phyloP scores from a whole-genome alignment of 352 stramenopile species.

The Globisporangium megalacanthum region DNA sequence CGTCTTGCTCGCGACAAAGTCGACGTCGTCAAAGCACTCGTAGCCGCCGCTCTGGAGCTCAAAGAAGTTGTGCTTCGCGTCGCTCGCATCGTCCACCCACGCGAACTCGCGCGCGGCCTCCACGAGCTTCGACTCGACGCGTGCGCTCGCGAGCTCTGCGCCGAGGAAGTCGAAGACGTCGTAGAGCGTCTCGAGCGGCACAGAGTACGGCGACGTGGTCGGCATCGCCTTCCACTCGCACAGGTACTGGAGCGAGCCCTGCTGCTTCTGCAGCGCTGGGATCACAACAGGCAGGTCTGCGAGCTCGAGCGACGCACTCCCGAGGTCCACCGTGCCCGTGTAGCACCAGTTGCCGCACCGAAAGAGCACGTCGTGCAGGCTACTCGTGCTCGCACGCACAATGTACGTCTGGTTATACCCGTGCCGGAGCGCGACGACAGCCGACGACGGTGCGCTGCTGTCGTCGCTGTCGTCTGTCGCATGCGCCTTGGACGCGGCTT shows the following conservation, averaged over 20 bases:
- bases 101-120: constrained; percentile 77
- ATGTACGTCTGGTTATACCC: constrained; percentile 94
- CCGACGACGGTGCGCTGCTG: constrained; percentile 39
- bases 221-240: constrained; percentile 87
- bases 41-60: constrained; percentile 89
- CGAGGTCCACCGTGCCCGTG: constrained; percentile 85
- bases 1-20: constrained; percentile 85
- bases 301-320: constrained; percentile 73
- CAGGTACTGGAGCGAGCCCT: constrained; percentile 89
- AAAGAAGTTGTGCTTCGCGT: constrained; percentile 83
- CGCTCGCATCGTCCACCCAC: constrained; percentile 88
- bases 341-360: constrained; percentile 96
- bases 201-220: constrained; percentile 55
- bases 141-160: constrained; percentile 72
- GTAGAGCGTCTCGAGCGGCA: constrained; percentile 72
- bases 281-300: constrained; percentile 87
- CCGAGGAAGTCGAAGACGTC: constrained; percentile 84
- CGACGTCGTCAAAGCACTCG: constrained; percentile 79
- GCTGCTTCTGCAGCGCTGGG: constrained; percentile 91
- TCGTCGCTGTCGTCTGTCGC: constrained; percentile 31
- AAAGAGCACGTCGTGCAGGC: constrained; percentile 89
- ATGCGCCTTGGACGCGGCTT: constrained; percentile 23
- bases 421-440: constrained; percentile 72
- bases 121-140: constrained; percentile 83
- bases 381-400: constrained; percentile 60